A percentile compares a stretch with the other conserved stretches of the same genome.
These are phyloP conservation scores for Haplosporangium sp. DNA, from an alignment of 371 early-diverging fungal genomes.

Conservation along the genomic window DNA sequence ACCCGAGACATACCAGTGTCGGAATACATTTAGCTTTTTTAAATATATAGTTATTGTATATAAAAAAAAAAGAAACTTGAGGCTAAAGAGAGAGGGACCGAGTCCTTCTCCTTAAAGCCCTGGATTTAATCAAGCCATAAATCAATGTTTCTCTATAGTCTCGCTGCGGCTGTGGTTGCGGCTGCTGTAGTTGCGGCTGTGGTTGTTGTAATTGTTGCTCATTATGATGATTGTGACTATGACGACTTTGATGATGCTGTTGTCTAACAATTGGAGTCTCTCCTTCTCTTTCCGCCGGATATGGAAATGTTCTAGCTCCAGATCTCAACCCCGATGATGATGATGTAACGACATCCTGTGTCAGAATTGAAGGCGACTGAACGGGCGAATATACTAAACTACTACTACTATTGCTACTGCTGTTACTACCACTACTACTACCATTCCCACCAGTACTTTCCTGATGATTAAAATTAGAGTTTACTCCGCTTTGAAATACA, in stretches of 20 bases:
- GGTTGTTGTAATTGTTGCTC: background rate
- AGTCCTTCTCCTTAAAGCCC: constrained; percentile 35
- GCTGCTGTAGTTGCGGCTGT: constrained; percentile 2
- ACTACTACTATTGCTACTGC: too few relatives aligned
- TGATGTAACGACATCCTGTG: background rate
- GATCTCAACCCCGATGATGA: background rate
- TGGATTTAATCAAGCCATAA: constrained; percentile 39
- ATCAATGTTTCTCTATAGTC: constrained; percentile 23
- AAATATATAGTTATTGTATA: too few relatives aligned
- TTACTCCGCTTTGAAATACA: constrained; percentile 1
- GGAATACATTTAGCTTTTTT: too few relatives aligned
- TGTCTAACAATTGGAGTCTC: background rate
- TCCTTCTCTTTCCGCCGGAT: too few relatives aligned
- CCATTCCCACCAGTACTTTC: too few relatives aligned
- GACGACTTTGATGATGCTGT: too few relatives aligned
- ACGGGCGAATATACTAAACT: constrained; percentile 1
- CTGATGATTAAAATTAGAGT: constrained; percentile 4
- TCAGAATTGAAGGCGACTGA: background rate
- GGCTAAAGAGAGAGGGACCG: constrained; percentile 38
- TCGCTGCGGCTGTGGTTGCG: background rate
- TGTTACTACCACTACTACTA: too few relatives aligned
- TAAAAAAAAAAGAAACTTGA: background rate
- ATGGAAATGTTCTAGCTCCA: background rate
- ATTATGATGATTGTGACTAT: background rate
- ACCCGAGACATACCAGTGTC: too few relatives aligned